Percentiles rank a stretch among this genome's conserved stretches.
Evolutionary conservation across 2,329 filamentous ascomycete species (phyloP).

Genomic region (Aspergillus niger): DNA sequence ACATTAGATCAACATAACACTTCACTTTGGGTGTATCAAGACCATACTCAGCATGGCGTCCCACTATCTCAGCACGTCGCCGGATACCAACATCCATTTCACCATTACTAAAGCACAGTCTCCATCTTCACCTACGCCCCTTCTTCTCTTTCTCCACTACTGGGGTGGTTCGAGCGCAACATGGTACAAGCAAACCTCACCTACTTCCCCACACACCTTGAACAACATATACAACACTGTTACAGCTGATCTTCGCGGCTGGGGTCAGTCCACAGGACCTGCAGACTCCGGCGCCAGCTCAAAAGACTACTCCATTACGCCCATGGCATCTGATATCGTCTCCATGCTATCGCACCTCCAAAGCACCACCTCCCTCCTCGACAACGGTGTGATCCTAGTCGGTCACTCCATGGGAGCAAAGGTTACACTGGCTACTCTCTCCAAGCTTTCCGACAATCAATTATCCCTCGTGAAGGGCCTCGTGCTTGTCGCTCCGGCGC

Average conservation of each 20-base stretch:
- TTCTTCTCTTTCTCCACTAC: constrained; percentile 42
- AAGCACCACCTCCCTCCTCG: constrained; percentile 24
- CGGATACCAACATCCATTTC: constrained; percentile 10
- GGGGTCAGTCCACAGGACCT: constrained; percentile 39
- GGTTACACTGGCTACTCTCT: constrained; percentile 30
- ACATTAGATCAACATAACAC: too few species aligned
- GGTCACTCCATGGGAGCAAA: constrained; percentile 48
- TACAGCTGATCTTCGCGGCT: constrained; percentile 41
- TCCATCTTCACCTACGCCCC: constrained; percentile 1
- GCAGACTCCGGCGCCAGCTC: background rate
- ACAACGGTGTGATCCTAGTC: constrained; percentile 33
- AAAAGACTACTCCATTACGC: constrained; percentile 28
- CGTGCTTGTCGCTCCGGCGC: constrained; percentile 38
- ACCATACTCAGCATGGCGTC: background rate
- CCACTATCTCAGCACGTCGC: constrained; percentile 4
- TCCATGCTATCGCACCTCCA: constrained; percentile 14
- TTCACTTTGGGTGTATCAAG: too few species aligned
- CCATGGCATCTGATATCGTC: constrained; percentile 24
- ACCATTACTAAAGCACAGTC: constrained; percentile 10
- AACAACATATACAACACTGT: constrained; percentile 24
- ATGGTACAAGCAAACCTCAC: constrained; percentile 31
- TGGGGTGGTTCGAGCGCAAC: constrained; percentile 42
- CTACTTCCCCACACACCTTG: constrained; percentile 19
- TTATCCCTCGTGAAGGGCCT: constrained; percentile 30
- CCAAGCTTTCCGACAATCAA: background rate